Evolutionary conservation across 2,329 filamentous ascomycete species (phyloP), one percentile per base, ranked within the genome.

Genomic region (Rutstroemia sydowiana): DNA sequence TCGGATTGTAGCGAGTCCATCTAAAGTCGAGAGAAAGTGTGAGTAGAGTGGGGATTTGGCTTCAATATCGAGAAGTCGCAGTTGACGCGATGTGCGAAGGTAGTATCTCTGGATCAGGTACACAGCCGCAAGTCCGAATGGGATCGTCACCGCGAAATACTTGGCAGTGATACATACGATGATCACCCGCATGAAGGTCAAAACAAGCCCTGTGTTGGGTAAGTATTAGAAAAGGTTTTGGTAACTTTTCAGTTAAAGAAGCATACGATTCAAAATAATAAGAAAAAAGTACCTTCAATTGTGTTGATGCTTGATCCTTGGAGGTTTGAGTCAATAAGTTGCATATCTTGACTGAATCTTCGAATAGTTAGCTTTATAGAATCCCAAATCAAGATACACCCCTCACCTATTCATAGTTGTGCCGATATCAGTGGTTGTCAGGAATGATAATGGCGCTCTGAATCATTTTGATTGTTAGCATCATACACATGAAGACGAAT

Each of bases 1-100:
- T 26, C 73, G 65, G 8, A 76, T 63, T 5, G 71, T 75, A 1
- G 66, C 65, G 2, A 75, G 59, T 2, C 74, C 74, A 30, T 63
- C 65, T 3, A 74, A 62, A 13, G 68, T 69, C 55, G 75, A 73
- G 2, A 66, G 64, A 49, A 75, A 75, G 44, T 73, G 66, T 0
- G 73, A 31, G 36, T 71, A 75, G 1, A 76, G 62, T 2, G 73
- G 73, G 0, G 70, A 67, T 46, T 59, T 59, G 0, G 52, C 50
- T 57, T 75, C 73, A 11, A 75, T 60, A 39, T 76, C 73, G 41
- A 75, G 59, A 31, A 72, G 66, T 48, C 73, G 69, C 7, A 75
- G 54, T 56, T 75, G 73, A 4, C 73, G 68, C 2, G 71, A 73
- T 5, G 73, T 75, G 4, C 70, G 66, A 13, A 75, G 1, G 71